Conservation (phyloP, 164 flowering plant genomes). For the Platanus orientalis region DNA sequence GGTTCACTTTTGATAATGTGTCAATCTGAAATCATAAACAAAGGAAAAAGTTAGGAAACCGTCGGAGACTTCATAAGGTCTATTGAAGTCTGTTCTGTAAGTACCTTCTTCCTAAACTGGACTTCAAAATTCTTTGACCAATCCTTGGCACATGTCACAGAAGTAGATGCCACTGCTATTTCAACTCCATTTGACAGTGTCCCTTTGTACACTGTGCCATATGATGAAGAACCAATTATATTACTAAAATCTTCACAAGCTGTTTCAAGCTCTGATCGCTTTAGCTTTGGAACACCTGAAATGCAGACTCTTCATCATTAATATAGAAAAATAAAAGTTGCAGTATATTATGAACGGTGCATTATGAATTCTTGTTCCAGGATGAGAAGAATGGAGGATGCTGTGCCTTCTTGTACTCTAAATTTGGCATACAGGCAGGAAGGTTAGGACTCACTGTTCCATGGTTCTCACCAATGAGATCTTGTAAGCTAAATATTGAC, state of each 20-base stretch:
- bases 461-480: background rate
- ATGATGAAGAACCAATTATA: constrained; percentile 52
- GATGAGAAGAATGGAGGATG: background rate
- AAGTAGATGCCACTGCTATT: constrained; percentile 57
- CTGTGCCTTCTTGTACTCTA: too few relatives aligned
- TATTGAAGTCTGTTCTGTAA: background rate
- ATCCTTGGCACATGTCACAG: constrained; percentile 34
- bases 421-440: background rate
- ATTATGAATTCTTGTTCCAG: background rate
- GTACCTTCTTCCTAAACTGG: constrained; percentile 65
- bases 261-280: constrained; percentile 61
- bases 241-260: constrained; percentile 94
- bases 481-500: background rate
- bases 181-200: constrained; percentile 86
- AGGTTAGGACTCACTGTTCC: background rate
- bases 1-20: constrained; percentile 56
- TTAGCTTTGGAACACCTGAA: constrained; percentile 75
- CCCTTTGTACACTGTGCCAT: constrained; percentile 66
- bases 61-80: background rate
- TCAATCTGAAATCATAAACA: constrained; percentile 45
- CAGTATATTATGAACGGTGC: background rate
- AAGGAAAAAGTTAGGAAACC: constrained; percentile 1
- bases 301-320: background rate
- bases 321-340: background rate
- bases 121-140: constrained; percentile 57